Conservation (phyloP, 1,284 basidiomycete species). For the Pseudozyma tsukubaensis region DNA sequence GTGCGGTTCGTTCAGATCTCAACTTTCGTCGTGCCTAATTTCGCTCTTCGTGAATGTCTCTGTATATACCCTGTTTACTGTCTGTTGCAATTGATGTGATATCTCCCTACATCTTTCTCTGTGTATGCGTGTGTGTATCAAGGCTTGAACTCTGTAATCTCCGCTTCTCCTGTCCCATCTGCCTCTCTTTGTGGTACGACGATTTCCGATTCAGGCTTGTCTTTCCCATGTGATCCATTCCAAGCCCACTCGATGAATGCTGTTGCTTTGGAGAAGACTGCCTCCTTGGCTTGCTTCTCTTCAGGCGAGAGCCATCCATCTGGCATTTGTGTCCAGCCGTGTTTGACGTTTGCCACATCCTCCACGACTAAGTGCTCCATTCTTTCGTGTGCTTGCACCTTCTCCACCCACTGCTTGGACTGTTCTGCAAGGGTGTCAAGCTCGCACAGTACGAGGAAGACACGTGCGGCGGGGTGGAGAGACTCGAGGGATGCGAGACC, state of each 20-base stretch:
- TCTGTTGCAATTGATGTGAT: background rate
- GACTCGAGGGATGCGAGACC: conserved; percentile 51
- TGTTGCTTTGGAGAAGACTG: conserved; percentile 30
- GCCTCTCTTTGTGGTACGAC: conserved; percentile 25
- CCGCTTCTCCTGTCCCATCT: background rate
- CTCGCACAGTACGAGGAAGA: conserved; percentile 53
- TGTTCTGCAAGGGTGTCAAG: conserved; percentile 54
- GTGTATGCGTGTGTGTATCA: background rate
- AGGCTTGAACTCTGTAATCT: conserved; percentile 11
- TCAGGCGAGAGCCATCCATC: conserved; percentile 42
- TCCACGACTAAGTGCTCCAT: conserved; percentile 41
- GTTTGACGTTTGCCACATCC: conserved; percentile 41
- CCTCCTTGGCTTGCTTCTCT: conserved; percentile 35
- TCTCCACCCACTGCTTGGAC: conserved; percentile 49
- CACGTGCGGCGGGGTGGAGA: conserved; percentile 40
- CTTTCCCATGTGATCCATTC: conserved; percentile 7
- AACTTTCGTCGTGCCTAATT: background rate
- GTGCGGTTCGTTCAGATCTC: background rate
- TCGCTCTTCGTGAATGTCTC: background rate
- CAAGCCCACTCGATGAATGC: conserved; percentile 48
- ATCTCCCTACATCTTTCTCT: background rate
- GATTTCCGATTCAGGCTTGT: conserved; percentile 32
- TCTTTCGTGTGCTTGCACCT: conserved; percentile 36
- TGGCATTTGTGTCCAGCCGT: conserved; percentile 55
- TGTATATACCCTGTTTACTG: conserved; percentile 11